Evolutionary conservation across 2,329 filamentous ascomycete genomes (phyloP).

Genomic region (Alternaria angustiovoidea): DNA sequence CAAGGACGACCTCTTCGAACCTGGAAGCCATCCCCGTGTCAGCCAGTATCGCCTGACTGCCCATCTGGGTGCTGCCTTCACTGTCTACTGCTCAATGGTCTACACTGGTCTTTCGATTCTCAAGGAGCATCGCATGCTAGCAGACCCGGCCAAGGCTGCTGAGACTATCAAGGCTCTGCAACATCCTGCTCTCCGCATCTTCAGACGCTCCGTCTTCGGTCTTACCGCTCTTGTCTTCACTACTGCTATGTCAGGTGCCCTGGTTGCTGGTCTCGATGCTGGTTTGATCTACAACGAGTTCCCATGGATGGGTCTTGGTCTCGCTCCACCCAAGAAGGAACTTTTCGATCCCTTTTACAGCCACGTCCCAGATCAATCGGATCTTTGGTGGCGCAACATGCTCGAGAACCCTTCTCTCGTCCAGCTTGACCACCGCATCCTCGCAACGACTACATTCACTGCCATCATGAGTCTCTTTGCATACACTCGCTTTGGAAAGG

Average conservation of each 20-base stretch:
- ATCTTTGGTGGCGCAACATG: slow-evolving; percentile 97
- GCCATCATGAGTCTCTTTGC: slow-evolving; percentile 79
- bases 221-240: slow-evolving; percentile 81
- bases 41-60: slow-evolving; percentile 92
- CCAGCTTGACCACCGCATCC: slow-evolving; percentile 92
- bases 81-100: slow-evolving; percentile 95
- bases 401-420: slow-evolving; percentile 96
- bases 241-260: slow-evolving; percentile 90
- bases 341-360: slow-evolving; percentile 88
- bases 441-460: slow-evolving; percentile 88
- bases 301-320: slow-evolving; percentile 87
- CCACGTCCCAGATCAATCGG: slow-evolving; percentile 76
- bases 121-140: slow-evolving; percentile 75
- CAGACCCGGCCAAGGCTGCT: slow-evolving; percentile 69
- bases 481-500: slow-evolving; percentile 75
- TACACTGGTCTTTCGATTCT: slow-evolving; percentile 86
- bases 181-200: slow-evolving; percentile 70
- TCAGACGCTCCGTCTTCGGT: slow-evolving; percentile 75
- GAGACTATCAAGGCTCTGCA: slow-evolving; percentile 69
- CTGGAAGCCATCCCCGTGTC: slow-evolving; percentile 88
- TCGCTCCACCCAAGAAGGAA: slow-evolving; percentile 82
- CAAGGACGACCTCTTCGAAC: slow-evolving; percentile 93
- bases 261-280: slow-evolving; percentile 94
- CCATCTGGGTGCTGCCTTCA: slow-evolving; percentile 88
- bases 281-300: slow-evolving; percentile 99